Evolutionary conservation across 257 asterid species (phyloP).

Genomic region (Solanum ossicruentum): DNA sequence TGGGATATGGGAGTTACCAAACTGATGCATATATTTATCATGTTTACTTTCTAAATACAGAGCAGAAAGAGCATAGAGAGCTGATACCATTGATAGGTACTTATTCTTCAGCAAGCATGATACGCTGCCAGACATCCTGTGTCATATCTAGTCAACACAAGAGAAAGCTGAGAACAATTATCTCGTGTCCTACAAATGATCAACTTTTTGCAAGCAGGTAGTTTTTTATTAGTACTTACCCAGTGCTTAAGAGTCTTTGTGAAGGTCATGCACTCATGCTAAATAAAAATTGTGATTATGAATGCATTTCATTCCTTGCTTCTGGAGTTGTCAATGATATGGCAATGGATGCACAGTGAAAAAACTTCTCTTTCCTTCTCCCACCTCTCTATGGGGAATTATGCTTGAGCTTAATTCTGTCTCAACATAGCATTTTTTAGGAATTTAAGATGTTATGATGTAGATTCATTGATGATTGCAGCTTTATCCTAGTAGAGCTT

Average conservation of each 20-base stretch:
- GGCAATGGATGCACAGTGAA: background rate
- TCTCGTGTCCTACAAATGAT: slow-evolving; percentile 31
- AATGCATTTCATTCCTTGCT: background rate
- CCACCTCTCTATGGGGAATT: background rate
- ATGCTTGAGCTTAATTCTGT: background rate
- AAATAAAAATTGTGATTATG: background rate
- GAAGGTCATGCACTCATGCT: background rate
- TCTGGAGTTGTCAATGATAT: background rate
- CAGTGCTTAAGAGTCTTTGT: background rate
- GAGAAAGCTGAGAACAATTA: slow-evolving; percentile 43
- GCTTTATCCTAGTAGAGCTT: background rate
- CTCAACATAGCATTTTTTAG: background rate
- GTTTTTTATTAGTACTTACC: background rate
- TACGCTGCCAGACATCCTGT: slow-evolving; percentile 25
- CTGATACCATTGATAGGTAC: slow-evolving; percentile 18
- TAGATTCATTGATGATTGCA: background rate
- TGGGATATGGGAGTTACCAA: background rate
- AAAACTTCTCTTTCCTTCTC: background rate
- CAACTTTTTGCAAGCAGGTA: slow-evolving; percentile 43
- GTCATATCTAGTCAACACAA: slow-evolving; percentile 34
- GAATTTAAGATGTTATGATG: background rate
- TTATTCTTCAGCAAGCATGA: slow-evolving; percentile 13
- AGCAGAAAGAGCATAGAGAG: slow-evolving; percentile 28
- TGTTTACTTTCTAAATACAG: slow-evolving; percentile 13
- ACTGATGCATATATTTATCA: background rate